Percentiles rank a stretch among this genome's conserved stretches.
phyloP scores from a whole-genome alignment of 1,284 basidiomycete species.

The Agaricales sp. region DNA sequence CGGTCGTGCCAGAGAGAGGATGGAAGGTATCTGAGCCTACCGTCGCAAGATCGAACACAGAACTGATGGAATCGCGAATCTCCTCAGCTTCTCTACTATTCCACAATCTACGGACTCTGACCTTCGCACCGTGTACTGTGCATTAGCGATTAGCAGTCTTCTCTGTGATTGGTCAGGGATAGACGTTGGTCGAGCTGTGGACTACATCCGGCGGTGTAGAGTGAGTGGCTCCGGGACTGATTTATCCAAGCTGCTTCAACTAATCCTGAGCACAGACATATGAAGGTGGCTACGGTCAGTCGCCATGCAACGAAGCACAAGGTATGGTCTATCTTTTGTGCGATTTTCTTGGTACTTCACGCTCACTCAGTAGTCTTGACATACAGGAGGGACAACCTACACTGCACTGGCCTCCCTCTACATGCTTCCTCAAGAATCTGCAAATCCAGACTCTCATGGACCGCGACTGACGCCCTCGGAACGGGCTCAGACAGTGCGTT shows the following conservation, averaged over 20 bases:
- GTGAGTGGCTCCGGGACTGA: slow-evolving; percentile 32
- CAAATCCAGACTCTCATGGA: slow-evolving; percentile 29
- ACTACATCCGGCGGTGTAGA: slow-evolving; percentile 60
- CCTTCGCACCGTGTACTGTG: slow-evolving; percentile 81
- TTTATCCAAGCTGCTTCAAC: too few species aligned
- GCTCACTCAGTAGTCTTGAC: too few species aligned
- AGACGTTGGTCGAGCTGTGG: slow-evolving; percentile 46
- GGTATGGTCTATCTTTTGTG: too few species aligned
- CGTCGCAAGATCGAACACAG: not conserved
- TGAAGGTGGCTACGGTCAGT: slow-evolving; percentile 88
- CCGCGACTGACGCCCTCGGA: slow-evolving; percentile 32
- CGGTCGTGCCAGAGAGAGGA: slow-evolving; percentile 64
- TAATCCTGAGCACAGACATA: slow-evolving; percentile 51
- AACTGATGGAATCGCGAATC: slow-evolving; percentile 1
- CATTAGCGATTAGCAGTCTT: slow-evolving; percentile 74
- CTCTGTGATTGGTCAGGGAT: slow-evolving; percentile 72
- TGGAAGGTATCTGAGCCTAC: slow-evolving; percentile 54
- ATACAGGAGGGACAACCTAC: slow-evolving; percentile 84
- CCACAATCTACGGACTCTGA: slow-evolving; percentile 62
- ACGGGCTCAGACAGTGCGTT: slow-evolving; percentile 50
- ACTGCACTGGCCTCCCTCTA: slow-evolving; percentile 75
- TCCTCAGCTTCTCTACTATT: slow-evolving; percentile 64
- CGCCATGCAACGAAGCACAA: slow-evolving; percentile 76
- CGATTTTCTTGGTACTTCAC: slow-evolving; percentile 1
- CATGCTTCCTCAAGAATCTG: not conserved